Percentiles rank a stretch among this genome's conserved stretches.
phyloP scores from a whole-genome alignment of 768 basidiomycete genomes.

The Kwoniella sp. region DNA sequence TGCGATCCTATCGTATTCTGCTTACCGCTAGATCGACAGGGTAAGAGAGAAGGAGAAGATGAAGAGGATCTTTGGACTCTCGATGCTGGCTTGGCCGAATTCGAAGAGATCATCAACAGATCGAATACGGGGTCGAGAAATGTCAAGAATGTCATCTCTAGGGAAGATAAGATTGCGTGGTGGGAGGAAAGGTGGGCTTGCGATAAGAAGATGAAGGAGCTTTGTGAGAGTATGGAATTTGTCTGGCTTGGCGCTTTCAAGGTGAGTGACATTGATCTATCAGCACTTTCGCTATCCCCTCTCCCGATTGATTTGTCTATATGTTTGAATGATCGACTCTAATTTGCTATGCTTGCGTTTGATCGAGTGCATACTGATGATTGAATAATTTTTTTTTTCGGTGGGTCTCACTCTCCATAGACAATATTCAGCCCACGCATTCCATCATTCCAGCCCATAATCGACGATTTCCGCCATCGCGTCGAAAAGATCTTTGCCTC shows the following conservation, averaged over 20 bases:
- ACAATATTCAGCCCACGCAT: conserved; percentile 49
- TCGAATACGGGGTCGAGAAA: conserved; percentile 75
- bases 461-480: conserved; percentile 65
- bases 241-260: conserved; percentile 98
- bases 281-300: no score
- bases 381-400: background rate
- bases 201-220: conserved; percentile 71
- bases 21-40: conserved; percentile 74
- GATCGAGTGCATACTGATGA: no score
- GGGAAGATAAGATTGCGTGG: conserved; percentile 72
- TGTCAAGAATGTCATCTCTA: conserved; percentile 70
- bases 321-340: no score
- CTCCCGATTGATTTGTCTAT: no score
- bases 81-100: conserved; percentile 70
- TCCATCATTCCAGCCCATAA: conserved; percentile 58
- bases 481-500: conserved; percentile 77
- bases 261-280: conserved; percentile 59
- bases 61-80: conserved; percentile 71
- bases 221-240: conserved; percentile 85
- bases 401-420: conserved; percentile 35
- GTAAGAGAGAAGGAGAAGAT: conserved; percentile 72
- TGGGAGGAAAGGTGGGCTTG: conserved; percentile 78
- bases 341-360: no score
- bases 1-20: conserved; percentile 77
- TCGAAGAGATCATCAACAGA: conserved; percentile 74